A percentile compares a stretch with the other conserved stretches of the same genome.
These are phyloP conservation scores for Tardiomyces digboiensis DNA, from an alignment of 1,139 yeast species.

Conservation along the genomic window DNA sequence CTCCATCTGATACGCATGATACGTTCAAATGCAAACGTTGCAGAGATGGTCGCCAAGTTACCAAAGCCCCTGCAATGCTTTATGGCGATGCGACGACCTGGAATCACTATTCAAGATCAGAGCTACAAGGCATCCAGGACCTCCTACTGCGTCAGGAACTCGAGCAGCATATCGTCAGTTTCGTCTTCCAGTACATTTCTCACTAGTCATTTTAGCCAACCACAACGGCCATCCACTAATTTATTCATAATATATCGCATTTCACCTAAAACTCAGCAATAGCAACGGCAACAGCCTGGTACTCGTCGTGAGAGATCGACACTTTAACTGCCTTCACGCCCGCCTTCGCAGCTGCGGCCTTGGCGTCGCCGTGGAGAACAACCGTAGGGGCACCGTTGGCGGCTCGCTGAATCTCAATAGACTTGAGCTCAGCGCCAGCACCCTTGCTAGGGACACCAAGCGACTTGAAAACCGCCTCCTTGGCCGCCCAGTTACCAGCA, in stretches of 20 bases:
- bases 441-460: slow-evolving; percentile 86
- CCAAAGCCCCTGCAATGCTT: slow-evolving; percentile 76
- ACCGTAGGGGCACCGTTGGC: slow-evolving; percentile 79
- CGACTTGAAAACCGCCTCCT: slow-evolving; percentile 97
- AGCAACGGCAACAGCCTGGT: slow-evolving; percentile 98
- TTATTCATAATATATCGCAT: too few species aligned
- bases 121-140: slow-evolving; percentile 61
- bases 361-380: slow-evolving; percentile 64
- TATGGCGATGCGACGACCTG: slow-evolving; percentile 98
- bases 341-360: slow-evolving; percentile 55
- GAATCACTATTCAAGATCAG: slow-evolving; percentile 70
- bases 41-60: slow-evolving; percentile 51
- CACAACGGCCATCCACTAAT: background rate
- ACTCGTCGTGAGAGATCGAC: slow-evolving; percentile 91
- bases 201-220: slow-evolving; percentile 34
- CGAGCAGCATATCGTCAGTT: slow-evolving; percentile 60
- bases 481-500: slow-evolving; percentile 99
- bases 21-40: slow-evolving; percentile 88
- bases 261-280: slow-evolving; percentile 36
- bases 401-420: slow-evolving; percentile 78
- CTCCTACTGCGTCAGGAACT: slow-evolving; percentile 65
- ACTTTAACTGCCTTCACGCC: slow-evolving; percentile 71
- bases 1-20: slow-evolving; percentile 87
- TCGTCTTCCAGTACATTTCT: slow-evolving; percentile 89
- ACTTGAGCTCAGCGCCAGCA: slow-evolving; percentile 89